Evolutionary conservation across 1,284 basidiomycete genomes (phyloP), one percentile per base, ranked within the genome.

Genomic region (Malassezia equina): DNA sequence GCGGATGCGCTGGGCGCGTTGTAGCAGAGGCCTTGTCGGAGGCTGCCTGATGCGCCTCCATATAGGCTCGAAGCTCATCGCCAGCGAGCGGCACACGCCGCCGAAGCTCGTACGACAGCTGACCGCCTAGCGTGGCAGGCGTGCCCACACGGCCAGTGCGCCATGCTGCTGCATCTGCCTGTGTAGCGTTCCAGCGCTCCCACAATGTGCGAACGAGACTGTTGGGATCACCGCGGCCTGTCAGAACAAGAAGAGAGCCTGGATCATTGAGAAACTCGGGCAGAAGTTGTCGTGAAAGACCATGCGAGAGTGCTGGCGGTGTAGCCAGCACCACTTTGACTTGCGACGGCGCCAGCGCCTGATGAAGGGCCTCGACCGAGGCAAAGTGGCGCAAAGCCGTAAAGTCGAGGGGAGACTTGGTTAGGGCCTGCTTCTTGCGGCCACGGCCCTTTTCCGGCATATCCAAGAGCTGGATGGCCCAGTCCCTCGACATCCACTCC

Each of bases 401-500:
- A 41, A 69, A 68, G 25, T 69, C 67, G 32, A 69, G 62, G 11
- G 66, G 68, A 3, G 65, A 63, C 12, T 53, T 59, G 7, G 55
- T 48, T 25, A 49, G 50, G 5, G 58, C 50, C 12, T 39, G n/a
- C 39, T 29, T 34, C 23, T 42, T 42, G 25, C 52, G 36, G 41
- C 55, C 15, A 46, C 48, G 41, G 15, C 58, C 58, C 25, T 62
- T 51, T 31, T 59, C 60, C n/a, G 55, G 57, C 13, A 60, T 60
- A 21, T 61, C 63, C 15, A 49, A 49, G 33, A 49, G 52, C 51
- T 64, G 64, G 27, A 59, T 65, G 3, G 67, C 88, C 59, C 94
- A 85, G 1, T 88, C 88, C 7, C 90, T 89, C 13, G 91, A 90
- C 66, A 96, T 84, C 91, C 93, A 98, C 75, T 96, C 94, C 82